Evolutionary conservation across 2,329 filamentous ascomycete species (phyloP).

Genomic region (Seiridium cupressi): DNA sequence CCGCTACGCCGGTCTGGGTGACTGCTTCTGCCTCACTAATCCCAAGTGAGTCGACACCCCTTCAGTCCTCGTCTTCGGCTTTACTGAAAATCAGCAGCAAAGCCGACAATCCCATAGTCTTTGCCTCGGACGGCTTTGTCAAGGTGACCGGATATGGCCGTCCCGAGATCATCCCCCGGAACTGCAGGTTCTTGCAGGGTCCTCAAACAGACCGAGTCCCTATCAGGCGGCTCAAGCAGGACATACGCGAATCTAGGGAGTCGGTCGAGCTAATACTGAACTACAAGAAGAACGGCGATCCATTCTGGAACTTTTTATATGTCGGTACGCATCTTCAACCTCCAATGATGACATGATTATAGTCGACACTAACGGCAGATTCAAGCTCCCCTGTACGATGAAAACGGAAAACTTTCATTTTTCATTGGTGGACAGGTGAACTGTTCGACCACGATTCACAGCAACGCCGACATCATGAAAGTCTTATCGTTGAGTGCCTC

Average conservation of each 20-base stretch:
- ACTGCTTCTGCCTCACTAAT: constrained; percentile 44
- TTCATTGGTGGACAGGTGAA: constrained; percentile 45
- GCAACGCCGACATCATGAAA: constrained; percentile 35
- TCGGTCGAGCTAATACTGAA: constrained; percentile 31
- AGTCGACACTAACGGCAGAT: constrained; percentile 19
- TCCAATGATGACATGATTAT: too few species aligned
- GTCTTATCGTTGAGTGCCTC: constrained; percentile 23
- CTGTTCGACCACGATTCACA: constrained; percentile 41
- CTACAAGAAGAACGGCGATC: constrained; percentile 45
- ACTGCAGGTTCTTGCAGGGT: constrained; percentile 48
- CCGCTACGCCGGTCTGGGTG: constrained; percentile 39
- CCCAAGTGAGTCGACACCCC: constrained; percentile 17
- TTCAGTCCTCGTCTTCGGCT: background rate
- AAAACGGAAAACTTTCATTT: constrained; percentile 33
- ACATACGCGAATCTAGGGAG: constrained; percentile 25
- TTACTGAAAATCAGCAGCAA: constrained; percentile 15
- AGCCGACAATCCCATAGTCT: constrained; percentile 45
- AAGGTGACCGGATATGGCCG: constrained; percentile 44
- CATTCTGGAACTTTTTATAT: constrained; percentile 43
- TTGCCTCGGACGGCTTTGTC: constrained; percentile 49
- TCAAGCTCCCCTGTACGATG: constrained; percentile 34
- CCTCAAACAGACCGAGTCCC: constrained; percentile 36
- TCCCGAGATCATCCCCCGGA: constrained; percentile 44
- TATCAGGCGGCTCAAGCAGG: constrained; percentile 33
- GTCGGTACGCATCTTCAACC: constrained; percentile 4